Evolutionary conservation across 306 rosid genomes (phyloP).

Genomic region (Senna tora): DNA sequence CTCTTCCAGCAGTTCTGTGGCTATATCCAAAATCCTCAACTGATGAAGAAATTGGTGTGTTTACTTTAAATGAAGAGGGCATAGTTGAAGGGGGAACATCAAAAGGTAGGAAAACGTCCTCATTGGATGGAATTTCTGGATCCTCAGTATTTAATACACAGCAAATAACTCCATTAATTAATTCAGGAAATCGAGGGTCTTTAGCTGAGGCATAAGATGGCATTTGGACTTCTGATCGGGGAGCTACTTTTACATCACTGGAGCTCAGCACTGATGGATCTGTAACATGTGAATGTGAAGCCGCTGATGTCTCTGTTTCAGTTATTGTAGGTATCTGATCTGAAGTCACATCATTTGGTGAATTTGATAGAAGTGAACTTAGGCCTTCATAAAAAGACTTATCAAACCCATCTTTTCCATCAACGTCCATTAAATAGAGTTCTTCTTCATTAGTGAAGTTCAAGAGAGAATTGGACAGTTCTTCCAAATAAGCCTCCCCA

Average conservation of each 20-base stretch:
- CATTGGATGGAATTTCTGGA: slow-evolving; percentile 81
- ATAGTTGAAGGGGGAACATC: slow-evolving; percentile 45
- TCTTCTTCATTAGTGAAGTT: slow-evolving; percentile 86
- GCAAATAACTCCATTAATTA: slow-evolving; percentile 48
- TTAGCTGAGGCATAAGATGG: slow-evolving; percentile 52
- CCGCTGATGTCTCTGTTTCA: slow-evolving; percentile 44
- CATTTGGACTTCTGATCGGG: slow-evolving; percentile 45
- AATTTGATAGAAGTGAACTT: slow-evolving; percentile 73
- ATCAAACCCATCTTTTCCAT: slow-evolving; percentile 68
- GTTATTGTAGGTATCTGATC: slow-evolving; percentile 43
- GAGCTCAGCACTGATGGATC: slow-evolving; percentile 42
- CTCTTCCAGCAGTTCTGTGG: slow-evolving; percentile 48
- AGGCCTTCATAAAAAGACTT: slow-evolving; percentile 82
- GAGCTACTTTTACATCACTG: slow-evolving; percentile 44
- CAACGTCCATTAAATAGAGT: slow-evolving; percentile 61
- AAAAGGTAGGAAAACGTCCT: slow-evolving; percentile 68
- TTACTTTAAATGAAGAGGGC: slow-evolving; percentile 36
- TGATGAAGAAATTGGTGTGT: slow-evolving; percentile 48
- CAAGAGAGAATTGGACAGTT: slow-evolving; percentile 76
- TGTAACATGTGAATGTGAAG: slow-evolving; percentile 42
- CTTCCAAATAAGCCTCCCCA: slow-evolving; percentile 71
- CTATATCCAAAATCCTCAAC: slow-evolving; percentile 45
- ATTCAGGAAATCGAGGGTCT: slow-evolving; percentile 57
- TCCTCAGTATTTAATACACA: slow-evolving; percentile 75
- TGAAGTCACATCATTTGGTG: slow-evolving; percentile 54